Conservation (phyloP, 108 stramenopile species). For the Cyclotella sp. region DNA sequence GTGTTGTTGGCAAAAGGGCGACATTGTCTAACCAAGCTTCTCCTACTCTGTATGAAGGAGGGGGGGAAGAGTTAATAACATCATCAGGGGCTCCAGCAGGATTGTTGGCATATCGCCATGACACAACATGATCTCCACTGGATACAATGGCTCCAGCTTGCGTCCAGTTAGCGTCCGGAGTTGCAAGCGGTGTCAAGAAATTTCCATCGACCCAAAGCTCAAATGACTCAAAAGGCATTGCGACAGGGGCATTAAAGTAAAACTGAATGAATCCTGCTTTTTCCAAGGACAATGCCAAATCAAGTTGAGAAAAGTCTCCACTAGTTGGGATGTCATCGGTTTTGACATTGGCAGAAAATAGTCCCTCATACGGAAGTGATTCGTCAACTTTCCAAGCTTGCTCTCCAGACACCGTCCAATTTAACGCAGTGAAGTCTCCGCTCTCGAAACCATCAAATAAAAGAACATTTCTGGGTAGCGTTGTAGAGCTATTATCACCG, state of each 20-base stretch:
- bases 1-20: slow-evolving; percentile 26
- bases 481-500: not conserved
- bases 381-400: slow-evolving; percentile 43
- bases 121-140: slow-evolving; percentile 37
- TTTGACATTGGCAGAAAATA: slow-evolving; percentile 41
- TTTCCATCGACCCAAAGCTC: slow-evolving; percentile 47
- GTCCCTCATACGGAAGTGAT: slow-evolving; percentile 40
- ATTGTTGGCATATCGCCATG: slow-evolving; percentile 47
- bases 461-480: slow-evolving; percentile 5
- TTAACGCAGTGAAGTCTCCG: slow-evolving; percentile 40
- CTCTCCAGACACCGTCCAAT: slow-evolving; percentile 36
- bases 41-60: slow-evolving; percentile 34
- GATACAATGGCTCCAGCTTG: slow-evolving; percentile 45
- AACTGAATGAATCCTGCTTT: slow-evolving; percentile 42
- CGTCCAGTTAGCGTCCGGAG: slow-evolving; percentile 32
- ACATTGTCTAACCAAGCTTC: slow-evolving; percentile 58
- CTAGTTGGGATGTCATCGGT: slow-evolving; percentile 40
- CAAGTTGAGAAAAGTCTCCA: slow-evolving; percentile 41
- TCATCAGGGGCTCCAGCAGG: slow-evolving; percentile 42
- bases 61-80: slow-evolving; percentile 16
- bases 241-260: slow-evolving; percentile 47
- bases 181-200: slow-evolving; percentile 40
- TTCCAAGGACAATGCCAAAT: slow-evolving; percentile 22
- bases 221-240: slow-evolving; percentile 50
- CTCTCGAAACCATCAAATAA: slow-evolving; percentile 54